Conservation (phyloP, 257 asterid genomes). For the Plectranthus barbatus region DNA sequence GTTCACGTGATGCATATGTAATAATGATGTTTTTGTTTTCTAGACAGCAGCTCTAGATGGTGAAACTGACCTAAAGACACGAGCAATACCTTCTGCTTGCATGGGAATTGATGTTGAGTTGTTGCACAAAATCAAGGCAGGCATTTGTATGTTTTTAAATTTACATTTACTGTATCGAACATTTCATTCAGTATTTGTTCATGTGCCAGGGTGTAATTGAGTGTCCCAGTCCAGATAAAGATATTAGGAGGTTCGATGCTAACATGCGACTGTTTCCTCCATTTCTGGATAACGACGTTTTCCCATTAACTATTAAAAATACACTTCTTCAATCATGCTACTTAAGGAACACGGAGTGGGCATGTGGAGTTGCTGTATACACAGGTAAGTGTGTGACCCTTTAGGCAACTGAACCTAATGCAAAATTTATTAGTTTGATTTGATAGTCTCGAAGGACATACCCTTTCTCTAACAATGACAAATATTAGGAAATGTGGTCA, state of each 20-base stretch:
- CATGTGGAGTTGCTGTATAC: slow-evolving; percentile 97
- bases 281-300: slow-evolving; percentile 87
- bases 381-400: slow-evolving; percentile 57
- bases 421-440: background rate
- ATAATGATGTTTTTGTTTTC: slow-evolving; percentile 15
- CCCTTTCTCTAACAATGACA: background rate
- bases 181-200: slow-evolving; percentile 10
- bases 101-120: slow-evolving; percentile 90
- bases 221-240: slow-evolving; percentile 92
- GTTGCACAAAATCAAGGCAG: slow-evolving; percentile 89
- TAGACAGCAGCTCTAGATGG: slow-evolving; percentile 98
- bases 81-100: slow-evolving; percentile 84
- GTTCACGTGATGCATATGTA: slow-evolving; percentile 5
- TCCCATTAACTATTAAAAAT: slow-evolving; percentile 86
- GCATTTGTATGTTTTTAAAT: background rate
- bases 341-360: slow-evolving; percentile 98
- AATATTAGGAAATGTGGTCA: background rate
- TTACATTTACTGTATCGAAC: slow-evolving; percentile 1
- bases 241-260: slow-evolving; percentile 92
- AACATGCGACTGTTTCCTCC: slow-evolving; percentile 96
- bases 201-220: slow-evolving; percentile 84
- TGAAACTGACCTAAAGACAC: slow-evolving; percentile 96
- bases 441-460: background rate
- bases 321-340: slow-evolving; percentile 94
- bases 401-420: background rate